A percentile compares a stretch with the other conserved stretches of the same genome.
Conservation (phyloP, 169 alveolate species). For the Cryptosporidium bovis region DNA sequence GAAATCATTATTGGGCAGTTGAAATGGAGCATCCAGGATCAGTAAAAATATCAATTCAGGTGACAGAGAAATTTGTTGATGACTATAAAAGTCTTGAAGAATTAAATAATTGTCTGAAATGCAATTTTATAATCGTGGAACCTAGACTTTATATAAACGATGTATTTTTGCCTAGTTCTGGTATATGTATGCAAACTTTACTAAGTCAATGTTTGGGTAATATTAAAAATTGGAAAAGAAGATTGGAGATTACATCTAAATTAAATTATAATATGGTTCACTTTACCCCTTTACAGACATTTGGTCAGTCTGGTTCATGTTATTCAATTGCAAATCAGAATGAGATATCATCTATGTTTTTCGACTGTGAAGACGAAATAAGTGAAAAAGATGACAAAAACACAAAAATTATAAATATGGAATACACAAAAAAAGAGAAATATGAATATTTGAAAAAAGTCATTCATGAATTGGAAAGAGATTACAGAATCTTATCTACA, state of each 20-base stretch:
- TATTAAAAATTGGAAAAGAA: conserved; percentile 83
- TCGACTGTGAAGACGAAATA: conserved; percentile 7
- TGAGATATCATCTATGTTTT: conserved; percentile 57
- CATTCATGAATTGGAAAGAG: conserved; percentile 79
- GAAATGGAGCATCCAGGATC: conserved; percentile 35
- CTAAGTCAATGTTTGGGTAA: conserved; percentile 89
- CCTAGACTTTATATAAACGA: conserved; percentile 73
- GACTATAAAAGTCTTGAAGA: not conserved
- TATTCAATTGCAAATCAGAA: conserved; percentile 73
- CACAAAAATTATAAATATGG: conserved; percentile 21
- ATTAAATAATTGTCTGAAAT: not conserved
- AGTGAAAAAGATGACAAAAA: not conserved
- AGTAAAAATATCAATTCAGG: conserved; percentile 3
- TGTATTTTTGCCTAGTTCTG: conserved; percentile 60
- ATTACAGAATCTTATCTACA: conserved; percentile 85
- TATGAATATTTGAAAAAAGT: conserved; percentile 74
- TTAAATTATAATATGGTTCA: conserved; percentile 90
- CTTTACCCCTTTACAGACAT: conserved; percentile 84
- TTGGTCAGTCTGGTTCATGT: conserved; percentile 80
- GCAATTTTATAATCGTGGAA: conserved; percentile 75
- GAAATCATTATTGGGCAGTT: conserved; percentile 51
- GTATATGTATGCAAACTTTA: conserved; percentile 85
- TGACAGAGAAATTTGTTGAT: not conserved
- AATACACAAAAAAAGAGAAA: conserved; percentile 66
- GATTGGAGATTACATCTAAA: conserved; percentile 79